Conservation (phyloP, 306 rosid genomes). For the Inga leiocalycina region DNA sequence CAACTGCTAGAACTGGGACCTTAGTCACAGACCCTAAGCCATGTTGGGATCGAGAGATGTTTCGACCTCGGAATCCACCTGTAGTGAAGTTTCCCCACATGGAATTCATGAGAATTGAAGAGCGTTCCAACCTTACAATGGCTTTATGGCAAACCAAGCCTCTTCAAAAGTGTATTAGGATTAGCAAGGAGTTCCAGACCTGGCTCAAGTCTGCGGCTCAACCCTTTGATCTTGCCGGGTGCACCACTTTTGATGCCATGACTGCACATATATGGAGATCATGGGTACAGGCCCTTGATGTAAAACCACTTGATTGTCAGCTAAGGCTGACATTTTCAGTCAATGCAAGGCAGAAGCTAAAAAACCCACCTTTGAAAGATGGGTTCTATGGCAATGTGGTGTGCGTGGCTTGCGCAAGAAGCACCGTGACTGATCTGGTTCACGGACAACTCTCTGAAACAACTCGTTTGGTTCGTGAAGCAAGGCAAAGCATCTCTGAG, state of each 20-base stretch:
- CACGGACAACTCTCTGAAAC: constrained; percentile 52
- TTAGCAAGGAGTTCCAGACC: constrained; percentile 69
- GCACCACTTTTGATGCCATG: constrained; percentile 86
- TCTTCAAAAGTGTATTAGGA: constrained; percentile 73
- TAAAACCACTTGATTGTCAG: constrained; percentile 61
- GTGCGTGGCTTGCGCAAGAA: constrained; percentile 70
- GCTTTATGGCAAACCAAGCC: constrained; percentile 67
- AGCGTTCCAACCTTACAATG: constrained; percentile 66
- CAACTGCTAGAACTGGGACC: constrained; percentile 61
- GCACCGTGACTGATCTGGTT: constrained; percentile 62
- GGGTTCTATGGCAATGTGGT: constrained; percentile 89
- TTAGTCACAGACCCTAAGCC: constrained; percentile 61
- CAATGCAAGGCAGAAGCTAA: constrained; percentile 65
- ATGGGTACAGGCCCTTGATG: constrained; percentile 88
- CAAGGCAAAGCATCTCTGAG: constrained; percentile 60
- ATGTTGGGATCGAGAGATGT: constrained; percentile 73
- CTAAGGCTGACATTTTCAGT: constrained; percentile 84
- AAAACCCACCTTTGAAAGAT: constrained; percentile 59
- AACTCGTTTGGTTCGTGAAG: constrained; percentile 60
- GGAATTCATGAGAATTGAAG: constrained; percentile 85
- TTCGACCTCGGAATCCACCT: constrained; percentile 68
- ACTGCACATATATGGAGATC: constrained; percentile 92
- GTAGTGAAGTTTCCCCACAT: constrained; percentile 64
- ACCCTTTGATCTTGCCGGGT: constrained; percentile 40
- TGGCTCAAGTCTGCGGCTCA: constrained; percentile 55